Evolutionary conservation across 495 filamentous ascomycete genomes (phyloP), one percentile per base, ranked within the genome.

Genomic region (Sporormia fimetaria): DNA sequence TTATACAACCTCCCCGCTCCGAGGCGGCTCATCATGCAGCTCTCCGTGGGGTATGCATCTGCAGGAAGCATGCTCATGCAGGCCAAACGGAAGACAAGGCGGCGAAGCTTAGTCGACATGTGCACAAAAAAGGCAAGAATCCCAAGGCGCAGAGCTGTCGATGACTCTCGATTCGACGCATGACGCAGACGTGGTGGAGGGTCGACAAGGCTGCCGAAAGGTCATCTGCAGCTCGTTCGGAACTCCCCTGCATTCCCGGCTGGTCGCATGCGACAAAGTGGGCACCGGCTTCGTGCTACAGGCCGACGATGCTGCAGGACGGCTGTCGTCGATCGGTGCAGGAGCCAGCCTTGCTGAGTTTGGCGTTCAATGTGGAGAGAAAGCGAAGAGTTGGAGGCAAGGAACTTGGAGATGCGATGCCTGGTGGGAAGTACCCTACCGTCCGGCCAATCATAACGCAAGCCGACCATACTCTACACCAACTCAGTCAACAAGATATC

Each of bases 31-130:
- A 26, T 53, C 44, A 43, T 36, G 37, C 21, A 33, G 11, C 30
- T 35, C 12, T 33, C 24, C n/a, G 34, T 31, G 26, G 21, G 33
- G 26, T 40, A 18, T 44, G 40, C 29, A 45, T 24, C 12, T 49
- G 44, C 50, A 40, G 34, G 39, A 34, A 23, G 21, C 38, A 21
- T 41, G 49, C 44, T n/a, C n/a, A n/a, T n/a, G n/a, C n/a, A n/a
- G n/a, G n/a, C 43, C 30, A 46, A 42, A 42, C 51, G 51, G 51
- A 54, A 16, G 51, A 24, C n/a, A n/a, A 11, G 46, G 47, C 44
- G 33, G 51, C 38, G 42, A 54, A 54, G 51, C 51, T 50, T 50
- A 49, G 42, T 42, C 47, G 36, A 40, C n/a, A 47, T 36, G 34
- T 20, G 7, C 46, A 40, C 34, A 4, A 34, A 44, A 40, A 37